Evolutionary conservation across 345 rosid species (phyloP).

Genomic region (Carallia brachiata): DNA sequence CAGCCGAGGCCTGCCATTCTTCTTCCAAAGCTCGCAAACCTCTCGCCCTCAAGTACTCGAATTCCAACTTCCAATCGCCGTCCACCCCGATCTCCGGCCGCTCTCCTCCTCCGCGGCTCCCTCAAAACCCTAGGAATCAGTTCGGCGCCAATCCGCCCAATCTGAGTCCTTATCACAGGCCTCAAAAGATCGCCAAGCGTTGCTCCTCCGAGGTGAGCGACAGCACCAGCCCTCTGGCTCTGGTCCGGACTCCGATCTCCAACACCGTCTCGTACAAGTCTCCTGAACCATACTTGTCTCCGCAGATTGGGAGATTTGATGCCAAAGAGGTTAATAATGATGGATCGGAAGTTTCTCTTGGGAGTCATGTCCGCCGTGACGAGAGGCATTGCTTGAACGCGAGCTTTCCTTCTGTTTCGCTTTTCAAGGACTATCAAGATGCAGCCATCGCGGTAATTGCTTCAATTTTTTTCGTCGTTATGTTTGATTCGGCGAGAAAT

Average conservation of each 20-base stretch:
- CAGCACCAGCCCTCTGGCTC: slow-evolving; percentile 46
- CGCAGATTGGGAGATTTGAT: slow-evolving; percentile 46
- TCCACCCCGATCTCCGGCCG: slow-evolving; percentile 47
- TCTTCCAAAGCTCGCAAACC: slow-evolving; percentile 57
- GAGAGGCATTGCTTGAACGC: slow-evolving; percentile 67
- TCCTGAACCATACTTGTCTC: slow-evolving; percentile 73
- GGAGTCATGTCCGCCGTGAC: slow-evolving; percentile 37
- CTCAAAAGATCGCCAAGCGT: slow-evolving; percentile 52
- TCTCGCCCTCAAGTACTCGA: slow-evolving; percentile 44
- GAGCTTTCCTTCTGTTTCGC: slow-evolving; percentile 77
- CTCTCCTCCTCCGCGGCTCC: slow-evolving; percentile 40
- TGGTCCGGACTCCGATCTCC: slow-evolving; percentile 46
- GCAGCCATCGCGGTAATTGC: slow-evolving; percentile 81
- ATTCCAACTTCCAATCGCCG: slow-evolving; percentile 43
- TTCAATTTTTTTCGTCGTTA: not conserved
- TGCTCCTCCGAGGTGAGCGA: slow-evolving; percentile 48
- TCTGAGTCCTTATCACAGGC: slow-evolving; percentile 35
- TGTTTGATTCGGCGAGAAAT: slow-evolving; percentile 4
- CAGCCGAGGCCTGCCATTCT: slow-evolving; percentile 73
- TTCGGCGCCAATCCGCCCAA: slow-evolving; percentile 27
- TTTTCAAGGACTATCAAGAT: slow-evolving; percentile 87
- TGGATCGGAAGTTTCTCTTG: slow-evolving; percentile 40
- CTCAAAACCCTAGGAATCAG: slow-evolving; percentile 29
- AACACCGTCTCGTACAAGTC: slow-evolving; percentile 26
- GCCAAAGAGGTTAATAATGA: slow-evolving; percentile 10